A percentile compares a stretch with the other conserved stretches of the same genome.
Evolutionary conservation across 2,329 filamentous ascomycete species (phyloP).

Genomic region (Hawksworthiomyces lignivorus): DNA sequence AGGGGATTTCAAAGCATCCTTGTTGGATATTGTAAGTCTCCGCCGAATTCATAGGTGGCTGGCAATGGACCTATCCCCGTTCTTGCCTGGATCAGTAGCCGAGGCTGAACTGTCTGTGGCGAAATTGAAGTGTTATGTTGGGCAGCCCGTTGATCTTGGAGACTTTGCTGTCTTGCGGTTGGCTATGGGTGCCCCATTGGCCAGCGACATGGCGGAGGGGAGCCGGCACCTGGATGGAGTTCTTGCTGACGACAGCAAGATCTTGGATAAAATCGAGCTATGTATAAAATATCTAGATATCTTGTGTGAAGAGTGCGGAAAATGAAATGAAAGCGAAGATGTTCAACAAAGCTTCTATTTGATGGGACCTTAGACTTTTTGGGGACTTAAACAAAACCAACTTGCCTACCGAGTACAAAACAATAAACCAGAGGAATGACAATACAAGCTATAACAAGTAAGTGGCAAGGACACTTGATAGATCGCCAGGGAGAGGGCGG

Average conservation of each 20-base stretch:
- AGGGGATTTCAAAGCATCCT: no score
- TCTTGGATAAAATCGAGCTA: conserved; percentile 5
- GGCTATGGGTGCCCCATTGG: conserved; percentile 7
- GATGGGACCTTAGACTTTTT: no score
- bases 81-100: neutral
- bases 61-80: conserved; percentile 1
- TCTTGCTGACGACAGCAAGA: conserved; percentile 2
- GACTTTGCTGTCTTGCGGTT: conserved; percentile 5
- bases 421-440: no score
- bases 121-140: conserved; percentile 1
- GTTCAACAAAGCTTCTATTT: no score
- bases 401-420: no score
- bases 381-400: no score
- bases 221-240: neutral
- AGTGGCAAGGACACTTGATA: no score
- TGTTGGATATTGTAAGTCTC: no score
- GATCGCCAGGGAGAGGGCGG: no score
- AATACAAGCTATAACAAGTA: no score
- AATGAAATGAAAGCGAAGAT: no score
- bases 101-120: conserved; percentile 5
- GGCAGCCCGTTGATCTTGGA: conserved; percentile 9
- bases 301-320: neutral
- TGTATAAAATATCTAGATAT: neutral
- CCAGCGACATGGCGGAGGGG: conserved; percentile 8
- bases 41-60: conserved; percentile 6